These are phyloP conservation scores for Plasmodium adleri DNA, from an alignment of 169 alveolate genomes.

Conservation along the genomic window DNA sequence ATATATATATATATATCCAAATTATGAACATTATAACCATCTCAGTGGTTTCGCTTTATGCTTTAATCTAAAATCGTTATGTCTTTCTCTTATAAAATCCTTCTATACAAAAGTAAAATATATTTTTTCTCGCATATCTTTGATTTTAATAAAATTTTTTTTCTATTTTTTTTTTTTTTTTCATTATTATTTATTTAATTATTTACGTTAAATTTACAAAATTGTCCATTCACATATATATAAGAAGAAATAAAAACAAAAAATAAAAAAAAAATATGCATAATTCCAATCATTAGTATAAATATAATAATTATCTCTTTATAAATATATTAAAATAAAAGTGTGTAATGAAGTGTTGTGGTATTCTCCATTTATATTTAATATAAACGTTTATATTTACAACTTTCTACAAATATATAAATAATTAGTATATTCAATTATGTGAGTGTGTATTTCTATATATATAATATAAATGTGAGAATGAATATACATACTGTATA, in stretches of 20 bases:
- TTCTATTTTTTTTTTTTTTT: conserved; percentile 1
- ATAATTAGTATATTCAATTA: too few species aligned
- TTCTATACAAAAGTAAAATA: conserved; percentile 21
- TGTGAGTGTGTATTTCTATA: too few species aligned
- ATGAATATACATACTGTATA: too few species aligned
- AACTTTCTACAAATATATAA: too few species aligned
- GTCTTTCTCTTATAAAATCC: conserved; percentile 62
- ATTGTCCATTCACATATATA: conserved; percentile 1
- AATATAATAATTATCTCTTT: too few species aligned
- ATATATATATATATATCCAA: not conserved
- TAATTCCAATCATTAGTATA: too few species aligned
- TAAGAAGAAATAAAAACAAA: conserved; percentile 26
- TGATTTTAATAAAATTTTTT: not conserved
- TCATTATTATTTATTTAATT: not conserved
- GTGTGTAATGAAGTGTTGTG: too few species aligned
- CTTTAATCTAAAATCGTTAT: conserved; percentile 55
- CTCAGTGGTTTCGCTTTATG: conserved; percentile 54
- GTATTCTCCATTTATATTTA: too few species aligned
- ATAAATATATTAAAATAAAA: too few species aligned
- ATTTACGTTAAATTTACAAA: conserved; percentile 57
- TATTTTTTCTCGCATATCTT: not conserved
- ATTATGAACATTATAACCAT: conserved; percentile 12
- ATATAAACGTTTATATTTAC: too few species aligned
- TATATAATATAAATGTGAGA: too few species aligned
- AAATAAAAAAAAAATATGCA: too few species aligned